Evolutionary conservation across 2,329 filamentous ascomycete species (phyloP), one percentile per base, ranked within the genome.

Genomic region (Stagonosporopsis tanaceti): DNA sequence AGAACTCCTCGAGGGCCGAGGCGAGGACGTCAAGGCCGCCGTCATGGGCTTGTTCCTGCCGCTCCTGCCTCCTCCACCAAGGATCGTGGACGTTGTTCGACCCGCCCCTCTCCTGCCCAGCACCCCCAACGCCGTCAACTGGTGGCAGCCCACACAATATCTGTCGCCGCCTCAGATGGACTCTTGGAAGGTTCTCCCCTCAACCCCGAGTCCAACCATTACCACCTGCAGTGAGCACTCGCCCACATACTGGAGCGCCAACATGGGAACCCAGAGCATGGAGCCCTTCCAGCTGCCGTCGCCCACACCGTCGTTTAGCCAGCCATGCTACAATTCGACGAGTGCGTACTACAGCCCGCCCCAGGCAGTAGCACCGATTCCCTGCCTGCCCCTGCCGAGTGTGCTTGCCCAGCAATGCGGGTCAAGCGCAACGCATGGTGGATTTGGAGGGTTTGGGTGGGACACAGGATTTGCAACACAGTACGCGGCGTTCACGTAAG

Each of bases 21-120:
- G 92, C 74, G 93, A 97, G 67, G 93, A 97, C 68, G 94, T 97
- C 78, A 97, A 97, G 86, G 87, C 83, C 72, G 89, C 86, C 76
- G 89, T 99, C 79, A 85, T 91, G 82, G 87, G 85, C 69, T 84
- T 98, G 72, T 93, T 97, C 83, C 90, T 86, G 61, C 88, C 93
- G 77, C 88, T 96, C 55, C 84, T 98, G 64, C 86, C 96, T 60
- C 93, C 92, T 57, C 93, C 93, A 67, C 94, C 93, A 50, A 89
- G 92, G 76, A 88, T 96, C 66, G 87, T 97, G 76, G 93, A 97
- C 76, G 87, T 96, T 66, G 87, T 97, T 73, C 91, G 92, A 72
- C 92, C 93, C 66, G 90, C 90, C 61, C 89, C 92, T 38, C 83
- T 97, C 66, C 84, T 98, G 51, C 92, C 93, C 60, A 96, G 91